These are phyloP conservation scores for Penicillium sp. DNA, from an alignment of 2,329 filamentous ascomycete genomes.

Conservation along the genomic window DNA sequence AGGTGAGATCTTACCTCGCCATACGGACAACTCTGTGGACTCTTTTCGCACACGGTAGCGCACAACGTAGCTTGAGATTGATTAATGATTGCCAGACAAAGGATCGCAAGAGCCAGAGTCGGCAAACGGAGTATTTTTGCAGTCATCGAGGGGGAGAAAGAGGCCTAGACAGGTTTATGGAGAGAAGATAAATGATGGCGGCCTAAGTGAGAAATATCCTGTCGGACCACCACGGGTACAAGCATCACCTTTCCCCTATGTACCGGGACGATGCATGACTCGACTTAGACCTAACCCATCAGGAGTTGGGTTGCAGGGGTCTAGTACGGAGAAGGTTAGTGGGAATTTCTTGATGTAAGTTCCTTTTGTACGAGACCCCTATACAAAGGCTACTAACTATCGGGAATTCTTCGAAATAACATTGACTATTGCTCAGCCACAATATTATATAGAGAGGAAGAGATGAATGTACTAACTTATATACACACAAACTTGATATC, in stretches of 20 bases:
- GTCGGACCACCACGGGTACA: too few species aligned
- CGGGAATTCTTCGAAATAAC: too few species aligned
- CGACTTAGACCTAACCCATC: too few species aligned
- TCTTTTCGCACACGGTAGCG: background rate
- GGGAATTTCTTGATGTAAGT: too few species aligned
- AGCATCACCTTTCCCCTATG: too few species aligned
- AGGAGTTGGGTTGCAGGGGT: too few species aligned
- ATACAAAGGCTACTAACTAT: too few species aligned
- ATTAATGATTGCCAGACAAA: background rate
- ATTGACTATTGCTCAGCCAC: too few species aligned
- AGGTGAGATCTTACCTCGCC: background rate
- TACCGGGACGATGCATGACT: too few species aligned
- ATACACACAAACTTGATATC: conserved; percentile 18
- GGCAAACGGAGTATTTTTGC: background rate
- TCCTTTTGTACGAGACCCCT: too few species aligned
- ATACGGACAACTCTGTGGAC: background rate
- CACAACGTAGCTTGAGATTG: background rate
- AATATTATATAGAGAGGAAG: too few species aligned
- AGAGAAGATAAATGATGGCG: background rate
- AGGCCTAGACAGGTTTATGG: background rate
- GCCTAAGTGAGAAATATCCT: background rate
- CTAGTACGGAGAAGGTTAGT: too few species aligned
- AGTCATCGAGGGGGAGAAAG: background rate
- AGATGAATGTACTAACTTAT: background rate
- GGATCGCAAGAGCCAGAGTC: background rate